Evolutionary conservation across 2,329 filamentous ascomycete species (phyloP).

Genomic region (Sporothrix globosa): DNA sequence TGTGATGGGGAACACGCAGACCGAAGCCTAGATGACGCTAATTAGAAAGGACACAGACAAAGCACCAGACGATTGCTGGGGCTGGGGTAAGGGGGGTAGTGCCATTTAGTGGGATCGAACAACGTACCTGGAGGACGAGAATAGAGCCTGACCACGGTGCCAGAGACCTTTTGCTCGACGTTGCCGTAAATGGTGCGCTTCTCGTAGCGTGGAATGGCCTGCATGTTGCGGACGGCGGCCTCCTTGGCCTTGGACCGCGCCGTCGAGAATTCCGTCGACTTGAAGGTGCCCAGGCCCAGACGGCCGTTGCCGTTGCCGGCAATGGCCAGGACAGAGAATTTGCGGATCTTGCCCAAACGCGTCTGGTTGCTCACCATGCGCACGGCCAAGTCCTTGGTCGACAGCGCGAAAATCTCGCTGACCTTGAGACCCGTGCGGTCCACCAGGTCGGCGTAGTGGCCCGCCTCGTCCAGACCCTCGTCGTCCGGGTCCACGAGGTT

Average conservation of each 20-base stretch:
- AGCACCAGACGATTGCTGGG: background rate
- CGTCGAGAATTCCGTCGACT: conserved; percentile 72
- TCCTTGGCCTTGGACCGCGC: conserved; percentile 74
- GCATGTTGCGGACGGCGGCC: conserved; percentile 87
- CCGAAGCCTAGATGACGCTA: conserved; percentile 71
- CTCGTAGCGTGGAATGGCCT: conserved; percentile 89
- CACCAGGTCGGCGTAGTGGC: conserved; percentile 57
- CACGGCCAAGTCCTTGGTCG: conserved; percentile 71
- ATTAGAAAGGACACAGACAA: background rate
- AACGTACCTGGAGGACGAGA: conserved; percentile 81
- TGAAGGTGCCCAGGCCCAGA: conserved; percentile 87
- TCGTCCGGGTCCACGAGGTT: conserved; percentile 50
- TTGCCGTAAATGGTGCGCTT: conserved; percentile 88
- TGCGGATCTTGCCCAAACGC: conserved; percentile 88
- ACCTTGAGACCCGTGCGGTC: conserved; percentile 59
- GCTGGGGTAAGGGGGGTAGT: background rate
- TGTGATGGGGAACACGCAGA: conserved; percentile 84
- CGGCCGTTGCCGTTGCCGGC: conserved; percentile 86
- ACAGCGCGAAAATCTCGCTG: conserved; percentile 57
- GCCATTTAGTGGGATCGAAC: conserved; percentile 33
- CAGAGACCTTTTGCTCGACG: conserved; percentile 80
- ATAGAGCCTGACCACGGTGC: conserved; percentile 80
- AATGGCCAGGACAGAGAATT: conserved; percentile 73
- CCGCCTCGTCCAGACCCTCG: conserved; percentile 54
- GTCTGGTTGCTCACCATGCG: conserved; percentile 89